Base-by-base conservation (phyloP, 495 filamentous ascomycete genomes). In the Daldinia concentrica region DNA sequence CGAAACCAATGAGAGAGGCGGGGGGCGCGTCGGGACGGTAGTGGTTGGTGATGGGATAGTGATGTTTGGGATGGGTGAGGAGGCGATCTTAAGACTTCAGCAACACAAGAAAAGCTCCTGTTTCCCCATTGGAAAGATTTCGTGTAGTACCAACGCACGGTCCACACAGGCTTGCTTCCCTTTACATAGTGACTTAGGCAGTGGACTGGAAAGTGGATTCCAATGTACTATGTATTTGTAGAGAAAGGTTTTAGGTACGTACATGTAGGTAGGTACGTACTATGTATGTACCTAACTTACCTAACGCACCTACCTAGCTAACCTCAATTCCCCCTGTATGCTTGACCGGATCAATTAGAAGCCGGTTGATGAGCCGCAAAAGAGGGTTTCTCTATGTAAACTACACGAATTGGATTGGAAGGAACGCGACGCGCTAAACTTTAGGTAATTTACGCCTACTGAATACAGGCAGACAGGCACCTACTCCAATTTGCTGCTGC, bases 51-150 rank as follows among this genome's bases (percentile, higher is more conserved):
- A 54, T 52, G 32, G 32, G 32, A 60, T 51, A 39, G 22, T 34
- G 26, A 55, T 55, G 26, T 59, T 58, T 57, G 55, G 63, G 57
- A 58, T 68, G 72, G 59, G 58, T 63, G 68, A 66, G 63, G 70
- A 64, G 72, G 68, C 56, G 63, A 64, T 59, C 55, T 60, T 61
- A 63, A 63, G 22, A 52, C 37, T 43, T 22, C 22, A 62, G 59
- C 43, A 62, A 60, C 48, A 66, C 11, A 29, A 45, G 59, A 73
- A 73, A 68, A 68, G 66, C 73, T 73, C 27, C 68, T 56, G 48
- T 58, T 50, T 48, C 56, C 68, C 74, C 58, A 67, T 73, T 70
- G 74, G 71, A 75, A 78, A 75, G 74, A 67, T 76, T 73, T 74
- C 58, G 71, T 60, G 68, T 76, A 57, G 76, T 39, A 65, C 41